These are phyloP conservation scores for Litsea cubeba DNA, from an alignment of 164 flowering plant species.

Conservation along the genomic window DNA sequence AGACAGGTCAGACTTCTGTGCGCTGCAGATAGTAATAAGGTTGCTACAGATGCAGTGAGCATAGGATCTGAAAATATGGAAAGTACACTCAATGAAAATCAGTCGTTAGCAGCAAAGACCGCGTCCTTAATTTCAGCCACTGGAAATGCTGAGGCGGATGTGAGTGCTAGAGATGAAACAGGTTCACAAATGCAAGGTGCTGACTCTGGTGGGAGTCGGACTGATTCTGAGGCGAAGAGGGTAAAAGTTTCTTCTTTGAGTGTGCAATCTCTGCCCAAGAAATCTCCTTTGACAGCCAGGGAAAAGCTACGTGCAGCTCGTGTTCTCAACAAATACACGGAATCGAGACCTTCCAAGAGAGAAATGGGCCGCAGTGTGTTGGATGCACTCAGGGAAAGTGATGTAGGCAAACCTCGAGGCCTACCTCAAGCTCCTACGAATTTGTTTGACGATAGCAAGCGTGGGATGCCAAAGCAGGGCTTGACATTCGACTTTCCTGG, in stretches of 20 bases:
- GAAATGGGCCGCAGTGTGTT: slow-evolving; percentile 60
- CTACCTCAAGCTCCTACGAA: slow-evolving; percentile 92
- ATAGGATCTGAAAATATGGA: slow-evolving; percentile 25
- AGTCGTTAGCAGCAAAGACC: slow-evolving; percentile 15
- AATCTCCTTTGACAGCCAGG: slow-evolving; percentile 65
- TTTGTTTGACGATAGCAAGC: slow-evolving; percentile 79
- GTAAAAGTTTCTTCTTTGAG: slow-evolving; percentile 15
- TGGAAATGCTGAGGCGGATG: slow-evolving; percentile 11
- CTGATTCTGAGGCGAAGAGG: slow-evolving; percentile 16
- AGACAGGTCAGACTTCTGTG: slow-evolving; percentile 20
- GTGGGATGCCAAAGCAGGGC: slow-evolving; percentile 78
- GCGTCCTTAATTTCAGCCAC: slow-evolving; percentile 16
- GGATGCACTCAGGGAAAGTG: slow-evolving; percentile 73
- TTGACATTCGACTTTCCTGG: slow-evolving; percentile 78
- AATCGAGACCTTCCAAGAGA: slow-evolving; percentile 49
- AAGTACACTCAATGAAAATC: slow-evolving; percentile 20
- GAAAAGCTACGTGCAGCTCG: slow-evolving; percentile 91
- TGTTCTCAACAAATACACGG: slow-evolving; percentile 61
- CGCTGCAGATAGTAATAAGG: slow-evolving; percentile 37
- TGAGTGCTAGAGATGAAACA: slow-evolving; percentile 10
- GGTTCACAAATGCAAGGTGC: slow-evolving; percentile 20
- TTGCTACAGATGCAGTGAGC: slow-evolving; percentile 26
- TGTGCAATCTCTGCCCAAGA: slow-evolving; percentile 28
- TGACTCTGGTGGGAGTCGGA: slow-evolving; percentile 20
- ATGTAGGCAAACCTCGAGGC: slow-evolving; percentile 60